Evolutionary conservation across 768 basidiomycete species (phyloP).

Genomic region (Agrocybe pediades): DNA sequence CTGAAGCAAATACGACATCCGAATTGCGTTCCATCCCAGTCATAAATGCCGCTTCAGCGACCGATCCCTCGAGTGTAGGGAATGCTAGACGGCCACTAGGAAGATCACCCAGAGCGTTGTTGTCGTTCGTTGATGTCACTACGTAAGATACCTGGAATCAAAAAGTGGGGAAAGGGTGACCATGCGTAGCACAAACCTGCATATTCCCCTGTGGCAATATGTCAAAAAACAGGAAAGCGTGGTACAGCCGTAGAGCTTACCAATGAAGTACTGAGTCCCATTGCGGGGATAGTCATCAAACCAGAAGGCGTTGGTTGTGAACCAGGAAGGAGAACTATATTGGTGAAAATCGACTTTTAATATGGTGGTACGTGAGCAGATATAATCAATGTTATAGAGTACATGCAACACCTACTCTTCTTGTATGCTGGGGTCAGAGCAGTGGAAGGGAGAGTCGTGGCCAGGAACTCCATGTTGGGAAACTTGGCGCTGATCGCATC

Average conservation of each 20-base stretch:
- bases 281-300: slow-evolving; percentile 55
- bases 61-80: slow-evolving; percentile 38
- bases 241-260: slow-evolving; percentile 14
- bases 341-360: slow-evolving; percentile 50
- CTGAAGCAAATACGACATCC: slow-evolving; percentile 58
- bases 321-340: slow-evolving; percentile 50
- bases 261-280: slow-evolving; percentile 55
- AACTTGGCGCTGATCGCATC: slow-evolving; percentile 22
- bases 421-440: slow-evolving; percentile 47
- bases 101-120: slow-evolving; percentile 27
- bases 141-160: neutral
- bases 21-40: slow-evolving; percentile 59
- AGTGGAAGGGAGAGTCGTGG: slow-evolving; percentile 43
- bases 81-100: slow-evolving; percentile 30
- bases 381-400: too few relatives aligned
- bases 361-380: neutral
- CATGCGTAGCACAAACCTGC: slow-evolving; percentile 40
- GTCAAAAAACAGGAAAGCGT: neutral
- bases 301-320: slow-evolving; percentile 48
- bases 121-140: slow-evolving; percentile 35
- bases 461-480: slow-evolving; percentile 45
- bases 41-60: slow-evolving; percentile 62
- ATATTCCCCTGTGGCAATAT: slow-evolving; percentile 42
- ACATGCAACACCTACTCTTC: slow-evolving; percentile 20
- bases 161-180: slow-evolving; percentile 16